Conservation (phyloP, 345 rosid species). For the Populus davidiana region DNA sequence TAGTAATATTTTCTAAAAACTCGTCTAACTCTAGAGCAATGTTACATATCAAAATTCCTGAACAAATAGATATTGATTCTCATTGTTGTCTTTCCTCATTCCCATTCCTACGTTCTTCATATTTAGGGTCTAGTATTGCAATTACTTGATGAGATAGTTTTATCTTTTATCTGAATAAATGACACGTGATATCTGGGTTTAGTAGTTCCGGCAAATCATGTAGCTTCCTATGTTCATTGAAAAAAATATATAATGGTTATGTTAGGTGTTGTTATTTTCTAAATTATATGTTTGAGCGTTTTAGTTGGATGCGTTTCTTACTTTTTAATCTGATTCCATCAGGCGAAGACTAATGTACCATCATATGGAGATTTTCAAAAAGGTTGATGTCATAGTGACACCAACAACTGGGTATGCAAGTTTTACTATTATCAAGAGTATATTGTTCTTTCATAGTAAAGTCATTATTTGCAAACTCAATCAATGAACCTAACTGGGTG, state of each 20-base stretch:
- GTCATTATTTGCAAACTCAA: background rate
- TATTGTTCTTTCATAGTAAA: background rate
- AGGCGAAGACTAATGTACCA: constrained; percentile 77
- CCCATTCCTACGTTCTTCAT: background rate
- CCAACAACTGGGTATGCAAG: constrained; percentile 72
- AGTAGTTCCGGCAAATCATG: background rate
- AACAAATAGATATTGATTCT: too few relatives aligned
- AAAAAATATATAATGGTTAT: background rate
- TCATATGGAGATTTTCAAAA: constrained; percentile 80
- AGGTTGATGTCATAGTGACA: constrained; percentile 77
- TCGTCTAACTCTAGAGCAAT: too few relatives aligned
- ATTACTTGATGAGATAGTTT: background rate
- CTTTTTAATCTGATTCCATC: constrained; percentile 17
- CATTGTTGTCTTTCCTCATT: too few relatives aligned
- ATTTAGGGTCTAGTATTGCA: background rate
- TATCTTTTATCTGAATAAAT: background rate
- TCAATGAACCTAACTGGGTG: background rate
- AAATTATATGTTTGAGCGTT: background rate
- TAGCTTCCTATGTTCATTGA: background rate
- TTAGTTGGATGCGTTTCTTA: background rate
- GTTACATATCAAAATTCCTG: too few relatives aligned
- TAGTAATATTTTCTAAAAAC: too few relatives aligned
- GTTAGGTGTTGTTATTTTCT: background rate
- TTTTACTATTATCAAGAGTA: background rate
- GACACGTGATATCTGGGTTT: background rate